These are phyloP conservation scores for Salvia miltiorrhiza DNA, from an alignment of 257 asterid genomes.

Conservation along the genomic window DNA sequence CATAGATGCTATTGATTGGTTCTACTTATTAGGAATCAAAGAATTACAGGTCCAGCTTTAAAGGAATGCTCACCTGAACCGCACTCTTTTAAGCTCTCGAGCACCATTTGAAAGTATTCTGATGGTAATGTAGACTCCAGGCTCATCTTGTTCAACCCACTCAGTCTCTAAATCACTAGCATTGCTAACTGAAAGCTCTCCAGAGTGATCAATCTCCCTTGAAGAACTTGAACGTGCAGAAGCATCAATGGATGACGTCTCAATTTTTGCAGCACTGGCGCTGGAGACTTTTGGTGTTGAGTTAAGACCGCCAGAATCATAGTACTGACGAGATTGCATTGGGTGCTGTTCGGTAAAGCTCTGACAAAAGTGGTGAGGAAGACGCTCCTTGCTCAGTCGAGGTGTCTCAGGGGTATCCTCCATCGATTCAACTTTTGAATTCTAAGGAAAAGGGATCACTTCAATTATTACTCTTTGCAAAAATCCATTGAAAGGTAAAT, in stretches of 20 bases:
- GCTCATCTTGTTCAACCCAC: slow-evolving; percentile 96
- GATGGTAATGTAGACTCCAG: slow-evolving; percentile 92
- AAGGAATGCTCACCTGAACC: slow-evolving; percentile 68
- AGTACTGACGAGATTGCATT: slow-evolving; percentile 34
- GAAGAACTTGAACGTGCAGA: slow-evolving; percentile 75
- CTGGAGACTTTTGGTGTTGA: slow-evolving; percentile 77
- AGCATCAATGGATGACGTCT: slow-evolving; percentile 68
- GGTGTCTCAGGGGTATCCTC: slow-evolving; percentile 77
- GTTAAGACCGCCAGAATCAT: slow-evolving; percentile 44
- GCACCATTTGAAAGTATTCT: slow-evolving; percentile 70
- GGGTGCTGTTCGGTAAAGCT: slow-evolving; percentile 43
- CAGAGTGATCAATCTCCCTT: slow-evolving; percentile 74
- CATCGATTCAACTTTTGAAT: slow-evolving; percentile 47
- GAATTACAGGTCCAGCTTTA: background rate
- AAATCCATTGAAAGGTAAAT: background rate
- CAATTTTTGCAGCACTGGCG: slow-evolving; percentile 64
- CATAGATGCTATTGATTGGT: background rate
- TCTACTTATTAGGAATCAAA: background rate
- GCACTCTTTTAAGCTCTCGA: slow-evolving; percentile 89
- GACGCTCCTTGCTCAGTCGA: slow-evolving; percentile 52
- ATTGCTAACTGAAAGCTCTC: slow-evolving; percentile 84
- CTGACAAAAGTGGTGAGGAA: slow-evolving; percentile 41
- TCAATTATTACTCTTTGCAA: background rate
- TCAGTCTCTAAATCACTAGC: slow-evolving; percentile 87
- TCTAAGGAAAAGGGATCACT: slow-evolving; percentile 31